A percentile compares a stretch with the other conserved stretches of the same genome.
Evolutionary conservation across 345 rosid species (phyloP).

Genomic region (Populus davidiana): DNA sequence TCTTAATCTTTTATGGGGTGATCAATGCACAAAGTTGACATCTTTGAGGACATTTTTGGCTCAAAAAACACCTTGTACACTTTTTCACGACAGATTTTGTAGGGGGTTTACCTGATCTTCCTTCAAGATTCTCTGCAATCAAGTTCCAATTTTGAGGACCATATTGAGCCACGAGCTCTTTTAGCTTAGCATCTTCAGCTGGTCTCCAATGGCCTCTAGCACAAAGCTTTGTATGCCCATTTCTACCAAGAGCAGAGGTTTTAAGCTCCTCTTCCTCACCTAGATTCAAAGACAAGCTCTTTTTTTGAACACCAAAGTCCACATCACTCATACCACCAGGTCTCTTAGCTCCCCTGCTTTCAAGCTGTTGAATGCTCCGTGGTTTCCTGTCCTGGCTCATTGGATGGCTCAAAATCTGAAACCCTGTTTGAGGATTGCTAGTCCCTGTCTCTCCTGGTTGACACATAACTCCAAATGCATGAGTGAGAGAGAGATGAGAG

Average conservation of each 20-base stretch:
- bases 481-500: constrained; percentile 24
- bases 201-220: constrained; percentile 96
- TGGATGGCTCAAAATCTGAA: constrained; percentile 29
- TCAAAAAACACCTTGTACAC: background rate
- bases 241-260: constrained; percentile 21
- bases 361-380: constrained; percentile 16
- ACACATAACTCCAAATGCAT: constrained; percentile 12
- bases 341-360: constrained; percentile 25
- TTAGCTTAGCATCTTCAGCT: constrained; percentile 77
- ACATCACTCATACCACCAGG: constrained; percentile 22
- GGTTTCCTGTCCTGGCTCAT: constrained; percentile 17
- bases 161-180: constrained; percentile 64
- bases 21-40: background rate
- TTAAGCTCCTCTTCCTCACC: constrained; percentile 21
- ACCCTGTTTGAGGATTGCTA: constrained; percentile 30
- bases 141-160: constrained; percentile 98
- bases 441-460: constrained; percentile 1
- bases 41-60: background rate
- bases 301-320: constrained; percentile 20
- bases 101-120: constrained; percentile 70
- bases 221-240: constrained; percentile 46
- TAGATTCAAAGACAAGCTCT: constrained; percentile 23
- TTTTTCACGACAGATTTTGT: background rate
- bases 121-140: constrained; percentile 76
- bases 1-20: background rate